Evolutionary conservation across 805 yeast species (phyloP).

Genomic region (Candida mattraensis): DNA sequence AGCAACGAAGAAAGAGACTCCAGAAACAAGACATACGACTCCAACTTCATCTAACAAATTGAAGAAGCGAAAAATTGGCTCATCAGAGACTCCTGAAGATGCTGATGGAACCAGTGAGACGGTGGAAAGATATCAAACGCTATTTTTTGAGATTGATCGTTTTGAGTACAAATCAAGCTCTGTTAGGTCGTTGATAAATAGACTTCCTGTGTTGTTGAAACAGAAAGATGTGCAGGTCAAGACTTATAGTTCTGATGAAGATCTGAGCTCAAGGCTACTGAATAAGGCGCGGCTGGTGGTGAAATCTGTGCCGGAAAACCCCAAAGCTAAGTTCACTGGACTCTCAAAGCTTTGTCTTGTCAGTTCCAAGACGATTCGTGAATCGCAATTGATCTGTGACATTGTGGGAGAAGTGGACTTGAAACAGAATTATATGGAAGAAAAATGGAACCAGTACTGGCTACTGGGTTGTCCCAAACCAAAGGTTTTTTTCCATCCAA

Average conservation of each 20-base stretch:
- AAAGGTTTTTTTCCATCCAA: slow-evolving; percentile 54
- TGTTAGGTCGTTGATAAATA: slow-evolving; percentile 30
- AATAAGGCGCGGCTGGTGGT: slow-evolving; percentile 34
- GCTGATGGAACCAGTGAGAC: slow-evolving; percentile 43
- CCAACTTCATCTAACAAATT: slow-evolving; percentile 33
- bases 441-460: slow-evolving; percentile 74
- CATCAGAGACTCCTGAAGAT: slow-evolving; percentile 28
- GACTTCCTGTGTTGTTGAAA: slow-evolving; percentile 27
- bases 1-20: slow-evolving; percentile 11
- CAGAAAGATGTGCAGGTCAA: slow-evolving; percentile 19
- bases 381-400: slow-evolving; percentile 56
- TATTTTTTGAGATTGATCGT: slow-evolving; percentile 46
- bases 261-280: slow-evolving; percentile 24
- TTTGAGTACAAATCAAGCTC: slow-evolving; percentile 45
- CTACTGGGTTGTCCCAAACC: slow-evolving; percentile 70
- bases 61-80: slow-evolving; percentile 35
- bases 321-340: slow-evolving; percentile 63
- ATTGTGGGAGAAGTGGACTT: slow-evolving; percentile 72
- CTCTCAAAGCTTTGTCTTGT: slow-evolving; percentile 68
- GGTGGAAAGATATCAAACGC: slow-evolving; percentile 50
- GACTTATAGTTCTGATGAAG: slow-evolving; percentile 21
- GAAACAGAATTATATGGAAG: slow-evolving; percentile 59
- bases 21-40: slow-evolving; percentile 13
- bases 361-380: slow-evolving; percentile 38
- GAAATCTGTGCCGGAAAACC: slow-evolving; percentile 57